phyloP scores from a whole-genome alignment of 257 asterid genomes.

The Solanum sejunctum region DNA sequence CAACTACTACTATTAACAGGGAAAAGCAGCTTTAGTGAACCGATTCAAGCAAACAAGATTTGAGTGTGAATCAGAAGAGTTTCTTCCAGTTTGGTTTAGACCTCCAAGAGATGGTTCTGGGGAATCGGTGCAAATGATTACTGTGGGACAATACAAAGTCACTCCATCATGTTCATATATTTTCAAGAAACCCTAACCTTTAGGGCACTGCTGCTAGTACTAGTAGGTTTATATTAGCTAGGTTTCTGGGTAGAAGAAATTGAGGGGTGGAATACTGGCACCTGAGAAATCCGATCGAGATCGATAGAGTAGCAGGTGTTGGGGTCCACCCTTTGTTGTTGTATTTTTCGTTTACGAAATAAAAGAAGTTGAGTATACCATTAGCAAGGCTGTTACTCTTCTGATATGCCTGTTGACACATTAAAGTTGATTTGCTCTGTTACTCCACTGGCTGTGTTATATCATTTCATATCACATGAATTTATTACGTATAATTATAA shows the following conservation, averaged over 20 bases:
- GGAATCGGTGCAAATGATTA: conserved; percentile 10
- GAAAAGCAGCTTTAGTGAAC: conserved; percentile 27
- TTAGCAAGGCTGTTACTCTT: not conserved
- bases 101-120: conserved; percentile 61
- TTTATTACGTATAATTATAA: no score
- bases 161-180: not conserved
- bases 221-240: not conserved
- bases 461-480: no score
- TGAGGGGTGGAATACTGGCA: conserved; percentile 39
- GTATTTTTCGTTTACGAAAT: not conserved
- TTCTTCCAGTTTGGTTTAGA: conserved; percentile 29
- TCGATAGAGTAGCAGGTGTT: conserved; percentile 19
- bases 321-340: conserved; percentile 21
- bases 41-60: conserved; percentile 25
- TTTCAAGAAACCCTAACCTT: not conserved
- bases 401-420: not conserved
- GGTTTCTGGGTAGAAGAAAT: not conserved
- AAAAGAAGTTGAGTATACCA: not conserved
- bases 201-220: not conserved
- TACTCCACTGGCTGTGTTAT: no score
- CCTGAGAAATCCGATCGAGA: conserved; percentile 8
- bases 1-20: conserved; percentile 18
- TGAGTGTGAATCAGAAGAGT: conserved; percentile 38
- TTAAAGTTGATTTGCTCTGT: not conserved
- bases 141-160: conserved; percentile 21